Evolutionary conservation across 2,329 filamentous ascomycete species (phyloP), one percentile per base, ranked within the genome.

Genomic region (Neonectria coccinea): DNA sequence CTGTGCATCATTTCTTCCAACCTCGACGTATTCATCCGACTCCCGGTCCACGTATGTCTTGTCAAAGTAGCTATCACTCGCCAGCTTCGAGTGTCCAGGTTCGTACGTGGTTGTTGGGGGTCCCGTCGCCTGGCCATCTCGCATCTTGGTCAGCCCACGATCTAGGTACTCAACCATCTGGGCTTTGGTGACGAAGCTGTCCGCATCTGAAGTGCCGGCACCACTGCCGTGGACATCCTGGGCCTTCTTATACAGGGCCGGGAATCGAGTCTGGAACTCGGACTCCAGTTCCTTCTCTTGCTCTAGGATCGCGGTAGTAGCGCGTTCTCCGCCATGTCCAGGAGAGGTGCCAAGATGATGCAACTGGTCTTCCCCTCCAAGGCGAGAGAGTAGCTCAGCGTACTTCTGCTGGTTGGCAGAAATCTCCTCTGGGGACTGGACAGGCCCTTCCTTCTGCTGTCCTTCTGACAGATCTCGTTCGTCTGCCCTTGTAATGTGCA

Each of bases 131-230:
- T 72, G 68, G 11, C 67, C 56, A 52, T 68, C 76, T 50, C 81
- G 79, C 70, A 85, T 80, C 71, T 82, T 82, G n/a, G 75, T 76
- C 22, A 84, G 74, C 8, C 82, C 82, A 54, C 80, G 78, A 59
- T 84, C 81, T 33, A 87, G 79, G 64, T 84, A 82, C 57, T 80
- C 79, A n/a, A 85, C 79, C 73, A 85, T 80, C 44, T 82, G 80
- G 8, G 81, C 82, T 67, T 83, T 84, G 16, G 79, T 74, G 31
- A 81, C 80, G 67, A 82, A 81, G 45, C 81, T 80, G 42, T 81
- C 71, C 8, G 66, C 66, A 22, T 74, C 79, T 29, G 75, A 76
- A 41, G 75, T 74, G 25, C 76, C 75, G 10, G 70, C 65, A 36
- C 65, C 56, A 25, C 68, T 56, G 53, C 72, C 72, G 27, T 75